Evolutionary conservation across 148 eudicot species (phyloP), one percentile per base, ranked within the genome.

Genomic region (Silene conica): DNA sequence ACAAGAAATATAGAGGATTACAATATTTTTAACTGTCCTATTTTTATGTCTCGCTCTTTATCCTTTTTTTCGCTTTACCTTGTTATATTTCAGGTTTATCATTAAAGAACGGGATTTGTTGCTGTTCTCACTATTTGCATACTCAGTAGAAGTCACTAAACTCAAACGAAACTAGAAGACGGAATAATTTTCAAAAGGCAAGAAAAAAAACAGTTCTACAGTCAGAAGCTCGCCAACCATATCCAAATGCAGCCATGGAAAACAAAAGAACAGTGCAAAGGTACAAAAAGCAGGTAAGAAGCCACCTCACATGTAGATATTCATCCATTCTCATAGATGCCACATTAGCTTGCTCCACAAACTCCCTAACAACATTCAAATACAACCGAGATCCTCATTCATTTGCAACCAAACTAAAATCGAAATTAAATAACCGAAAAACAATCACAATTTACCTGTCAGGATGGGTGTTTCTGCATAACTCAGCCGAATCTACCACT

Each of bases 301-400:
- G 91, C 83, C 95, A 91, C 95, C 98, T 93, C 93, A 94, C 98
- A 92, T 95, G 97, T 84, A 95, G 83, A 86, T 91, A 94, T 73
- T 90, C 96, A 23, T 87, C 88, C 81, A 94, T 84, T 76, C 93
- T 87, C 85, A 88, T 79, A 4, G 96, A 86, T 43, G 98, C 98
- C 71, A 84, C 79, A 63, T 72, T 83, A 16, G 97, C 96, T 77
- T 88, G 92, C 74, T 87, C 93, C 70, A 92, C 91, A 78, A 85
- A 95, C 52, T 89, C 94, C 80, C 98, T 93, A 74, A 28, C 68
- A 59, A 55, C 9, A 55, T 43, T 50, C 70, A 74, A n/a, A 55
- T 20, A 19, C 43, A 54, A 56, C 8, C 26, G 18, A 71, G 0
- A 43, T 71, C 50, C 19, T 58, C 74, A 31, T 31, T 31, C 52